Percentiles rank a stretch among this genome's conserved stretches.
phyloP scores from a whole-genome alignment of 2,329 filamentous ascomycete genomes.

The Neofusicoccum sp. region DNA sequence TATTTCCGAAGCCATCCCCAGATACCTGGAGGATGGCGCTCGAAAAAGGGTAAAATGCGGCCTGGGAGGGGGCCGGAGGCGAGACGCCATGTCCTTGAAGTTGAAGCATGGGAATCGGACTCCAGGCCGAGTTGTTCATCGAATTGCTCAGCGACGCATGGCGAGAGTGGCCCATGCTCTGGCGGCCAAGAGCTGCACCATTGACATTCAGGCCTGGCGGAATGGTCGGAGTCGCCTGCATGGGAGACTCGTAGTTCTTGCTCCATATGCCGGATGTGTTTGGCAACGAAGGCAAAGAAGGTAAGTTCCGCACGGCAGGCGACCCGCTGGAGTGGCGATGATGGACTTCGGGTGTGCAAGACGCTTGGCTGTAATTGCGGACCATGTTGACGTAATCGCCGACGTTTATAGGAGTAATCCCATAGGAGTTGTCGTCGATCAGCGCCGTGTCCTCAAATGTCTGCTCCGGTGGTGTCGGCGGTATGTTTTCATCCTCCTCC shows the following conservation, averaged over 20 bases:
- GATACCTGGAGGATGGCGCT: not conserved
- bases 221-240: constrained; percentile 31
- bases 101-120: constrained; percentile 21
- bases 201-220: constrained; percentile 10
- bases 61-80: too few relatives aligned
- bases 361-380: constrained; percentile 32
- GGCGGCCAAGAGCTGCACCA: not conserved
- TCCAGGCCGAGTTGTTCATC: constrained; percentile 31
- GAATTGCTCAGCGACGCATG: constrained; percentile 41
- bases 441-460: constrained; percentile 42
- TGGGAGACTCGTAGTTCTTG: constrained; percentile 29
- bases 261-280: constrained; percentile 40
- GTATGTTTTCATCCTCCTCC: constrained; percentile 45
- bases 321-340: constrained; percentile 34
- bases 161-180: constrained; percentile 34
- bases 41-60: too few relatives aligned
- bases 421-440: constrained; percentile 32
- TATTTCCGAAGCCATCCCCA: too few relatives aligned
- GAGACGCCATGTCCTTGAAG: too few relatives aligned
- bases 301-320: constrained; percentile 35
- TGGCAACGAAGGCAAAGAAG: constrained; percentile 36
- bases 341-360: constrained; percentile 24
- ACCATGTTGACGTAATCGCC: constrained; percentile 39
- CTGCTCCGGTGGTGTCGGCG: constrained; percentile 48
- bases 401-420: constrained; percentile 30